phyloP scores from a whole-genome alignment of 2,329 filamentous ascomycete species.

The Mycogone perniciosa region DNA sequence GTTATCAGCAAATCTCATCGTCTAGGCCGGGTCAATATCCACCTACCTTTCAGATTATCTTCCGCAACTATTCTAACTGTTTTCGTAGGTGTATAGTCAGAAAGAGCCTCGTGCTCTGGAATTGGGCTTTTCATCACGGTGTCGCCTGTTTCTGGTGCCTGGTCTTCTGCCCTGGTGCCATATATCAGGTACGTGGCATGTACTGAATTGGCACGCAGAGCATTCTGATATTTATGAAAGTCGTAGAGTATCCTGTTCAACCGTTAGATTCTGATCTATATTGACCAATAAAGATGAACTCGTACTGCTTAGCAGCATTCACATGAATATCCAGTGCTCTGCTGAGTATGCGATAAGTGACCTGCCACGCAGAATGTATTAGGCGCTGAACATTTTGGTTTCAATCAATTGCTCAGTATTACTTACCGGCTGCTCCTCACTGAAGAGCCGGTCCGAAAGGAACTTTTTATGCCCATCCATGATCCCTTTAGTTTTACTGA shows the following conservation, averaged over 20 bases:
- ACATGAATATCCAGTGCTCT: slow-evolving; percentile 77
- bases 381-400: neutral
- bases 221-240: slow-evolving; percentile 77
- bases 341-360: slow-evolving; percentile 82
- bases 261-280: neutral
- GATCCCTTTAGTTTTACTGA: neutral
- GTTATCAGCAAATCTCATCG: neutral
- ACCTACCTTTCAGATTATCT: slow-evolving; percentile 61
- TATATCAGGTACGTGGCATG: slow-evolving; percentile 89
- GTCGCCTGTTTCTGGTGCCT: slow-evolving; percentile 48
- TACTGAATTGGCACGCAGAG: slow-evolving; percentile 68
- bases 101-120: slow-evolving; percentile 40
- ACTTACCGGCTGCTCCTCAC: slow-evolving; percentile 65
- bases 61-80: slow-evolving; percentile 65
- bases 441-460: slow-evolving; percentile 68
- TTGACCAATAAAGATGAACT: neutral
- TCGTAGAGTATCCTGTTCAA: slow-evolving; percentile 77
- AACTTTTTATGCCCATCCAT: slow-evolving; percentile 64
- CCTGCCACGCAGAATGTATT: slow-evolving; percentile 40
- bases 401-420: neutral
- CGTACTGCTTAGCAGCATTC: slow-evolving; percentile 80
- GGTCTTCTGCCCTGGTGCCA: slow-evolving; percentile 51
- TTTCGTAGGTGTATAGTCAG: slow-evolving; percentile 46
- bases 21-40: neutral
- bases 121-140: slow-evolving; percentile 65